Conservation (phyloP, 2,329 filamentous ascomycete species). For the Whalleya microplaca region DNA sequence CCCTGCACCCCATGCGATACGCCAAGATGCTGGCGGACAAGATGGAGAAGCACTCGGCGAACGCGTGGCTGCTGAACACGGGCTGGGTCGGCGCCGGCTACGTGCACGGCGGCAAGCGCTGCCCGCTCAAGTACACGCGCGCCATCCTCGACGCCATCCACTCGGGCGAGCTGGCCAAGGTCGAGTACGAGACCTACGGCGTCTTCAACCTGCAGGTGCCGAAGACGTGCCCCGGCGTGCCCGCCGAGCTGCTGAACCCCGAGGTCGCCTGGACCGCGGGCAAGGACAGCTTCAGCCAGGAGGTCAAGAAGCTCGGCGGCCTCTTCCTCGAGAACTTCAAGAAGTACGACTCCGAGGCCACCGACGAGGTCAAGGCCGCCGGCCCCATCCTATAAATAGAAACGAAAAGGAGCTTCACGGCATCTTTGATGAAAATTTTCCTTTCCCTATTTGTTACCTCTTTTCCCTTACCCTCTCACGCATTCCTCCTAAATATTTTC, state of each 20-base stretch:
- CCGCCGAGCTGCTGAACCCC: slow-evolving; percentile 91
- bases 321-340: slow-evolving; percentile 98
- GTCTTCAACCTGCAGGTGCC: slow-evolving; percentile 98
- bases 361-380: slow-evolving; percentile 74
- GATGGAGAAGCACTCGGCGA: slow-evolving; percentile 92
- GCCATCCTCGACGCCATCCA: slow-evolving; percentile 98
- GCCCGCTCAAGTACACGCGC: slow-evolving; percentile 97
- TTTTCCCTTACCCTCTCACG: too few relatives aligned
- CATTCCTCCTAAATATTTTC: too few relatives aligned
- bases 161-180: slow-evolving; percentile 90
- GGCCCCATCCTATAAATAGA: slow-evolving; percentile 50
- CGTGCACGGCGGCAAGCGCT: slow-evolving; percentile 91
- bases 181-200: slow-evolving; percentile 92
- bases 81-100: slow-evolving; percentile 79
- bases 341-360: slow-evolving; percentile 88
- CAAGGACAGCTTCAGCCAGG: slow-evolving; percentile 77
- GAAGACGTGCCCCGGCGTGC: slow-evolving; percentile 86
- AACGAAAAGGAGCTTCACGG: slow-evolving; percentile 20
- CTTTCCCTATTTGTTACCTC: slow-evolving; percentile 1
- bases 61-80: slow-evolving; percentile 90
- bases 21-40: slow-evolving; percentile 98
- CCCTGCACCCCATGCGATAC: slow-evolving; percentile 98
- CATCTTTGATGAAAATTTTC: slow-evolving; percentile 16
- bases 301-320: slow-evolving; percentile 86
- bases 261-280: slow-evolving; percentile 88